These are phyloP conservation scores for Cercis canadensis DNA, from an alignment of 306 rosid genomes.

Conservation along the genomic window DNA sequence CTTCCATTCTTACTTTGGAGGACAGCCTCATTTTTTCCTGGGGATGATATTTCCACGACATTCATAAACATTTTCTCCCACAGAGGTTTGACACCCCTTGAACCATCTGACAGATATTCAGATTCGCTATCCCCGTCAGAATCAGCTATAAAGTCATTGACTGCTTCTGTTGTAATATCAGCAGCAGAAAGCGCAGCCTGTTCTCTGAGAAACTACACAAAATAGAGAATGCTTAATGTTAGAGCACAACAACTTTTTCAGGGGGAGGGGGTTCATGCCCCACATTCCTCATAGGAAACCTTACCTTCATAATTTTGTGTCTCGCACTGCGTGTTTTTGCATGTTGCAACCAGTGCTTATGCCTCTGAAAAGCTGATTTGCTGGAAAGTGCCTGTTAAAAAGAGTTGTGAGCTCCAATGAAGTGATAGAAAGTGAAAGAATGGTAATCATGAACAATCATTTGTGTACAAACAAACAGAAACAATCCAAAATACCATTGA, in stretches of 20 bases:
- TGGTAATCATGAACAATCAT: slow-evolving; percentile 9
- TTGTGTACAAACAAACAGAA: slow-evolving; percentile 19
- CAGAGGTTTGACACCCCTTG: slow-evolving; percentile 56
- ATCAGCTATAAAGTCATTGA: slow-evolving; percentile 72
- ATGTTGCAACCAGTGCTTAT: slow-evolving; percentile 97
- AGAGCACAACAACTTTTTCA: slow-evolving; percentile 19
- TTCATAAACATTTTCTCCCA: slow-evolving; percentile 57
- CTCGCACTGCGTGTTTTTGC: slow-evolving; percentile 99
- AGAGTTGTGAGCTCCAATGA: slow-evolving; percentile 41
- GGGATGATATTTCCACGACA: slow-evolving; percentile 60
- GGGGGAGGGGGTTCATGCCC: slow-evolving; percentile 24
- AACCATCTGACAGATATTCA: slow-evolving; percentile 58
- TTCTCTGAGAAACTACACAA: slow-evolving; percentile 84
- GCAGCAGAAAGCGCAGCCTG: slow-evolving; percentile 92
- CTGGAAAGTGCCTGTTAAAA: slow-evolving; percentile 87
- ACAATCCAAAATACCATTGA: background rate
- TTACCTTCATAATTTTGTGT: slow-evolving; percentile 97
- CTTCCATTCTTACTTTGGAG: slow-evolving; percentile 60
- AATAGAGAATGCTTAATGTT: slow-evolving; percentile 38
- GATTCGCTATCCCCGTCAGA: slow-evolving; percentile 77
- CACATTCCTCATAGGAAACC: slow-evolving; percentile 34
- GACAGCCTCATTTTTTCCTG: slow-evolving; percentile 45
- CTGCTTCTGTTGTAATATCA: slow-evolving; percentile 88
- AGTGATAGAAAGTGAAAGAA: slow-evolving; percentile 27
- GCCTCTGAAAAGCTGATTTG: slow-evolving; percentile 97